phyloP scores from a whole-genome alignment of 2,329 filamentous ascomycete species.

The Verticillium longisporum region DNA sequence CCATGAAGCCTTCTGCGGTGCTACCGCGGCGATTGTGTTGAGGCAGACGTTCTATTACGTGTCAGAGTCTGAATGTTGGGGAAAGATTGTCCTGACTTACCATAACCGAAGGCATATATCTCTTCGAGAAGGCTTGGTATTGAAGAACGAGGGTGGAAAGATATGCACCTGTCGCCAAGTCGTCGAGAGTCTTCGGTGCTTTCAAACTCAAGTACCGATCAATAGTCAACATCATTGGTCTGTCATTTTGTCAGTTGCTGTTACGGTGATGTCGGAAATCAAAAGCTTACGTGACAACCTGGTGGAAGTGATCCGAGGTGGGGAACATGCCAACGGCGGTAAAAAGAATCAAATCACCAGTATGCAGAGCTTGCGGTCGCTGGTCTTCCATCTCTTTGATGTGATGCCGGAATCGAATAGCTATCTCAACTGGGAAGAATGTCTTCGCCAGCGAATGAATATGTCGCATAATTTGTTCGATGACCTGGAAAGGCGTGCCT shows the following conservation, averaged over 20 bases:
- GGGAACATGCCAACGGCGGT: conserved; percentile 82
- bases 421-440: conserved; percentile 71
- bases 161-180: conserved; percentile 70
- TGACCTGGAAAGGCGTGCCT: conserved; percentile 52
- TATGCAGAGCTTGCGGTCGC: conserved; percentile 45
- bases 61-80: neutral
- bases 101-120: conserved; percentile 83
- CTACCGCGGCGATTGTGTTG: conserved; percentile 63
- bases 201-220: conserved; percentile 76
- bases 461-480: conserved; percentile 81
- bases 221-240: conserved; percentile 82
- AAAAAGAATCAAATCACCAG: conserved; percentile 73
- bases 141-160: conserved; percentile 72
- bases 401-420: conserved; percentile 68
- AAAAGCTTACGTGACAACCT: conserved; percentile 50
- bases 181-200: conserved; percentile 55
- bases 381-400: conserved; percentile 48
- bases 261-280: neutral
- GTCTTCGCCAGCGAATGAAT: conserved; percentile 82
- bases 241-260: conserved; percentile 26
- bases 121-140: conserved; percentile 76
- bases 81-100: neutral
- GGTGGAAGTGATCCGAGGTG: conserved; percentile 95
- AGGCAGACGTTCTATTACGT: conserved; percentile 56
- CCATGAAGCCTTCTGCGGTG: conserved; percentile 16